Evolutionary conservation across 257 asterid species (phyloP), one percentile per base, ranked within the genome.

Genomic region (Rauvolfia tetraphylla): DNA sequence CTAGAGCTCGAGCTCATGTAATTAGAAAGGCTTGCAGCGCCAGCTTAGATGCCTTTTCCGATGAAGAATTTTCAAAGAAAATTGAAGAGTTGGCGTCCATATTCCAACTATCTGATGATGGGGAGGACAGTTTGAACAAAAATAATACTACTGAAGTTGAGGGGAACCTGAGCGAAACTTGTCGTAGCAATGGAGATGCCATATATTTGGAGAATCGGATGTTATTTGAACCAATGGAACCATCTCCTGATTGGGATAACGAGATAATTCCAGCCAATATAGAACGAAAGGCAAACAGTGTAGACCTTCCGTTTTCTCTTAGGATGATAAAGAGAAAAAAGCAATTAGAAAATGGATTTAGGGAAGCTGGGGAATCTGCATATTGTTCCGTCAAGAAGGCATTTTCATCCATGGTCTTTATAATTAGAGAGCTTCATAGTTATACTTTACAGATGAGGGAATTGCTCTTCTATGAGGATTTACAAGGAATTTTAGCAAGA

Each of bases 331-430:
- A 86, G 88, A 83, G 88, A 68, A 95, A 91, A 80, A 95, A 83
- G 41, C 96, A 93, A 79, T 93, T 96, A 96, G 88, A 86, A 42
- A 82, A 82, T 53, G 98, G 97, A 54, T 27, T 93, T 23, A 78
- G 53, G 53, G 93, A 80, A 29, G 95, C 81, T 25, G 91, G 96
- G 39, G 97, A 87, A 75, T 85, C 90, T 1, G 96, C 97, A 0
- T 88, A 75, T 76, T 89, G 96, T 78, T 95, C 99, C 3, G 84
- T 95, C 59, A 89, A 95, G 77, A 93, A 81, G 75, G 98, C 99
- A 0, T 95, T 95, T 79, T 93, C 98, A 0, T 93, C 96, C 0
- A 91, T 95, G 98, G 99, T 95, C 84, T 95, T 95, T 75, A 95
- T 95, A 84, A 89, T 95, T 76, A 87, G 88, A 38, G 99, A 95